Percentiles rank a stretch among this genome's conserved stretches.
Evolutionary conservation across 2,329 filamentous ascomycete genomes (phyloP).

Genomic region (Fusarium sulawesiense): DNA sequence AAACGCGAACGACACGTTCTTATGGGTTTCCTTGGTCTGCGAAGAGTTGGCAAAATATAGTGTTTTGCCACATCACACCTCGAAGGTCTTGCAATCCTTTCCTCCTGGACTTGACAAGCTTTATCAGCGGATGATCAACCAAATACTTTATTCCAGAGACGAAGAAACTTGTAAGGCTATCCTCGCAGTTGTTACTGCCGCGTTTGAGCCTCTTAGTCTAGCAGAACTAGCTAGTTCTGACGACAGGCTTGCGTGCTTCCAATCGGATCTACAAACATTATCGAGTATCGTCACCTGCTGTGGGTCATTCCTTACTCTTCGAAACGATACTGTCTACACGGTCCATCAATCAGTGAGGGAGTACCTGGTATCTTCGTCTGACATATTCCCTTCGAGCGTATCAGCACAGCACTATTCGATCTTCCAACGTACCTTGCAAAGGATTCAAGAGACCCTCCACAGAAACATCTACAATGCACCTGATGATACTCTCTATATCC

Average conservation of each 20-base stretch:
- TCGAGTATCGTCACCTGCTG: not conserved
- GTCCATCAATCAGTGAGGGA: not conserved
- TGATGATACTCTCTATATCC: not conserved
- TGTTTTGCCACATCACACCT: not conserved
- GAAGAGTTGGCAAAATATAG: not conserved
- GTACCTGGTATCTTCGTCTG: not conserved
- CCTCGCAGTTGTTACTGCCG: not conserved
- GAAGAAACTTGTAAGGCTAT: not conserved
- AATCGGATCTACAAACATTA: not conserved
- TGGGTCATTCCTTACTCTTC: not conserved
- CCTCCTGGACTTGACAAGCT: not conserved
- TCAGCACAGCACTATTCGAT: not conserved
- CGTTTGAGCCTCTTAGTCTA: not conserved
- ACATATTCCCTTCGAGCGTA: not conserved
- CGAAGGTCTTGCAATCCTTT: rapidly evolving
- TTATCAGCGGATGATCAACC: not conserved
- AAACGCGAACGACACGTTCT: not conserved
- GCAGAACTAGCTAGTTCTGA: not conserved
- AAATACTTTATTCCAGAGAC: not conserved
- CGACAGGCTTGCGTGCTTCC: rapidly evolving
- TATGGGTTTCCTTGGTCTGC: not conserved
- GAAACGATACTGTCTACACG: not conserved
- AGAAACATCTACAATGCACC: not conserved
- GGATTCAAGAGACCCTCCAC: rapidly evolving
- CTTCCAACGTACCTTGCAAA: not conserved